Percentiles rank a stretch among this genome's conserved stretches.
Evolutionary conservation across 1,284 basidiomycete genomes (phyloP).

Genomic region (Rhodotorula sp.): DNA sequence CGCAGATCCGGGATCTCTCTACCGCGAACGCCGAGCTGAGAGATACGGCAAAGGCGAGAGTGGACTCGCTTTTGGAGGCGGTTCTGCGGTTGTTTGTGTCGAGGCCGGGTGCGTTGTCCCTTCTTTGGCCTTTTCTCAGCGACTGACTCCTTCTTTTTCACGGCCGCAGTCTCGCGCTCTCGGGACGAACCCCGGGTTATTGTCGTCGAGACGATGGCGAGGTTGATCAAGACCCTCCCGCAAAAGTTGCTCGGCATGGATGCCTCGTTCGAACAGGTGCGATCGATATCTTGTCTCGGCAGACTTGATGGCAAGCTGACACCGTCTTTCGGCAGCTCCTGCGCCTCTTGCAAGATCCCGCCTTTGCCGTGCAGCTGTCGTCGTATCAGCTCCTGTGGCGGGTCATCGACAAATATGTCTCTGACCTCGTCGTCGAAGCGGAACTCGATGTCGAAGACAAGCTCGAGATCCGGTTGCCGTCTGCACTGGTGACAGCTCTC

Average conservation of each 20-base stretch:
- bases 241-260: constrained; percentile 60
- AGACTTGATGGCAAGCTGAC: neutral
- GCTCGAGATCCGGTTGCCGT: constrained; percentile 58
- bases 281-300: constrained; percentile 10
- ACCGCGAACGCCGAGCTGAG: constrained; percentile 70
- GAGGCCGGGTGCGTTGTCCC: constrained; percentile 44
- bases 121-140: neutral
- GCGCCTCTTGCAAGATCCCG: constrained; percentile 67
- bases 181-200: constrained; percentile 24
- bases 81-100: constrained; percentile 62
- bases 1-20: constrained; percentile 67
- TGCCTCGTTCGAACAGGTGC: constrained; percentile 63
- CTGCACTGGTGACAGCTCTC: constrained; percentile 61
- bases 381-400: constrained; percentile 65
- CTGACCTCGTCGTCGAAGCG: constrained; percentile 77
- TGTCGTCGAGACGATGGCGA: constrained; percentile 35
- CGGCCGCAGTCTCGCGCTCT: neutral
- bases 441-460: constrained; percentile 64
- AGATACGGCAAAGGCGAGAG: constrained; percentile 65
- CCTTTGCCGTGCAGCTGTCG: constrained; percentile 65
- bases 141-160: too few species aligned
- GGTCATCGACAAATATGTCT: constrained; percentile 67
- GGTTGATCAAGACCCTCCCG: constrained; percentile 61
- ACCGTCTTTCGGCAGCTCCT: constrained; percentile 59
- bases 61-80: constrained; percentile 57